Conservation (phyloP, 2,329 filamentous ascomycete species). For the Sporothrix brunneoviolacea region DNA sequence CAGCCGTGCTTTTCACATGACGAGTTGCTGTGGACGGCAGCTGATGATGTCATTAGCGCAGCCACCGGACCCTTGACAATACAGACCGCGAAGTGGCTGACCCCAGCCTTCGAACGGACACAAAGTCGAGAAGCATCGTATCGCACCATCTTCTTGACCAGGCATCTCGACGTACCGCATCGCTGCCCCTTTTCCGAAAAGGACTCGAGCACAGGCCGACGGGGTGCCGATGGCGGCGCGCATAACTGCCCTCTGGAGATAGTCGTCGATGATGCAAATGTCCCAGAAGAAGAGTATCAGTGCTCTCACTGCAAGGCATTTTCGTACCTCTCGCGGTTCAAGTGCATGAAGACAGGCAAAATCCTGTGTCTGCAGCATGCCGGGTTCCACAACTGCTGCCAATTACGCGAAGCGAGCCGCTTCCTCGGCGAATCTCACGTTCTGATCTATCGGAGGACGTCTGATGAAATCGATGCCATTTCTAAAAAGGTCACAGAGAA, state of each 20-base stretch:
- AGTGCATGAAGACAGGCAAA: slow-evolving; percentile 75
- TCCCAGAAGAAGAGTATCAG: slow-evolving; percentile 87
- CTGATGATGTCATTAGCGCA: slow-evolving; percentile 61
- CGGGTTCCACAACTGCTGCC: slow-evolving; percentile 74
- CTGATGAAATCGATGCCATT: slow-evolving; percentile 59
- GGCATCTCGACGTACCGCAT: slow-evolving; percentile 41
- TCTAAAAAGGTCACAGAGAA: slow-evolving; percentile 79
- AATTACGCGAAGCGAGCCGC: slow-evolving; percentile 58
- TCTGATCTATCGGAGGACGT: slow-evolving; percentile 69
- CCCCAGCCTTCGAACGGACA: slow-evolving; percentile 76
- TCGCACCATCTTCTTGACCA: slow-evolving; percentile 63
- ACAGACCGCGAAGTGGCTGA: slow-evolving; percentile 90
- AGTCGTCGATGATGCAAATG: slow-evolving; percentile 62
- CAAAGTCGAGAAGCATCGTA: slow-evolving; percentile 64
- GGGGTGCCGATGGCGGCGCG: not conserved
- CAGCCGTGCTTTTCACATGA: slow-evolving; percentile 98
- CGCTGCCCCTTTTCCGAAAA: slow-evolving; percentile 41
- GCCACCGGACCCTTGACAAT: slow-evolving; percentile 52
- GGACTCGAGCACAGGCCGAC: slow-evolving; percentile 30
- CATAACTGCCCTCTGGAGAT: slow-evolving; percentile 51
- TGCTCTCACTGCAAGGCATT: slow-evolving; percentile 90
- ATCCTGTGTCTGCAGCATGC: slow-evolving; percentile 77
- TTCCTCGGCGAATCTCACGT: slow-evolving; percentile 63
- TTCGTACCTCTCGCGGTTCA: slow-evolving; percentile 83
- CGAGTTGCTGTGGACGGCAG: slow-evolving; percentile 85